Evolutionary conservation across 805 yeast genomes (phyloP).

Genomic region (Candida jianshihensis): DNA sequence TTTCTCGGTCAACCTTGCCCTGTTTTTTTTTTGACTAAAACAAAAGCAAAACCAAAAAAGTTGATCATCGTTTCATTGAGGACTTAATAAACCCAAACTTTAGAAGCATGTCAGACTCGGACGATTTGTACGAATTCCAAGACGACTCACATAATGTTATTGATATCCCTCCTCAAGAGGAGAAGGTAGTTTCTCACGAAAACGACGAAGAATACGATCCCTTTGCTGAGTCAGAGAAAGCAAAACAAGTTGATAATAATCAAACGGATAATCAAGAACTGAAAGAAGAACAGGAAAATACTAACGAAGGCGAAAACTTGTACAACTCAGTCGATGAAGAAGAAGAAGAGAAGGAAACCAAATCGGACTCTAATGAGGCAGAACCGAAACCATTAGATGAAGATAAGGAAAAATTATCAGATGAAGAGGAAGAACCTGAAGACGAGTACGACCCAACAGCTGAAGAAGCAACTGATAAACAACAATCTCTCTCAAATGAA

Average conservation of each 20-base stretch:
- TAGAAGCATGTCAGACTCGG: constrained; percentile 1
- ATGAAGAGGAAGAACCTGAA: constrained; percentile 3
- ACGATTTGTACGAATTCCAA: constrained; percentile 3
- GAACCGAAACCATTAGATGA: constrained; percentile 1
- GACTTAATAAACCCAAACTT: not conserved
- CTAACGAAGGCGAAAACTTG: not conserved
- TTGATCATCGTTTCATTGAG: not conserved
- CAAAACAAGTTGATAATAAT: too few relatives aligned
- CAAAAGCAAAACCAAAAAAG: too few relatives aligned
- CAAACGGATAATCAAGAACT: too few relatives aligned
- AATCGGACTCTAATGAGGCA: not conserved
- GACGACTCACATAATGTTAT: constrained; percentile 1
- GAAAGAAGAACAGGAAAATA: too few relatives aligned
- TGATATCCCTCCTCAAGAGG: constrained; percentile 2
- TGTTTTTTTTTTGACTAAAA: too few relatives aligned
- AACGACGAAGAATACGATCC: constrained; percentile 4
- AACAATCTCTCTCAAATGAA: not conserved
- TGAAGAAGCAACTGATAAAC: not conserved
- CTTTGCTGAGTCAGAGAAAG: not conserved
- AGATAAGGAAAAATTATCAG: constrained; percentile 4
- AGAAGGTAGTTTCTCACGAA: not conserved
- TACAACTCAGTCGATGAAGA: constrained; percentile 2
- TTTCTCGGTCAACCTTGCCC: too few relatives aligned
- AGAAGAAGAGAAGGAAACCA: constrained; percentile 1
- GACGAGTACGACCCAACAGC: constrained; percentile 11